These are phyloP conservation scores for Eragrostis nindensis DNA, from an alignment of 176 grass and related monocot species.

Conservation along the genomic window DNA sequence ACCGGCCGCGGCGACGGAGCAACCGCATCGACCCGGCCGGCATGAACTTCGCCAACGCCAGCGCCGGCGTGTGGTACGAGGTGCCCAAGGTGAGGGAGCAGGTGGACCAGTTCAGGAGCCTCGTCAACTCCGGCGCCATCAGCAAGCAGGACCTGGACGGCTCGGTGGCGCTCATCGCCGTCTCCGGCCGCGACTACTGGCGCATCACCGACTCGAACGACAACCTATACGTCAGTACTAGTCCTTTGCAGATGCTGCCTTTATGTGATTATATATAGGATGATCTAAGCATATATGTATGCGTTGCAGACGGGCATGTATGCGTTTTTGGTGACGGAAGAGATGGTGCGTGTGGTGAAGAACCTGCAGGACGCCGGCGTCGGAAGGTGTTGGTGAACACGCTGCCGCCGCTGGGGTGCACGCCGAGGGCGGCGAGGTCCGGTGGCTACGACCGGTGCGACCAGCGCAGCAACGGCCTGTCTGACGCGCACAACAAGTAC, in stretches of 20 bases:
- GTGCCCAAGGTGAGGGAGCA: background rate
- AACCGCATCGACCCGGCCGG: background rate
- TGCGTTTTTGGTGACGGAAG: background rate
- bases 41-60: background rate
- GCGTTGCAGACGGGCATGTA: too few species aligned
- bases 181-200: background rate
- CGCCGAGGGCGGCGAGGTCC: background rate
- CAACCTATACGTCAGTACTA: background rate
- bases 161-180: slow-evolving; percentile 6
- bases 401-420: slow-evolving; percentile 7
- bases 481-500: background rate
- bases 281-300: too few species aligned
- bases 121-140: background rate
- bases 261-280: too few species aligned
- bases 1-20: too few species aligned
- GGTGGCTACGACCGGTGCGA: background rate
- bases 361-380: background rate
- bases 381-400: background rate
- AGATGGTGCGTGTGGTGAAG: background rate
- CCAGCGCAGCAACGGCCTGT: background rate
- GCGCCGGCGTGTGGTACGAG: background rate
- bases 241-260: too few species aligned
- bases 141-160: background rate
- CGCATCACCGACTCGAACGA: background rate
- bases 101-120: background rate